phyloP scores from a whole-genome alignment of 2,329 filamentous ascomycete species.

The Leptosphaerulina australis region DNA sequence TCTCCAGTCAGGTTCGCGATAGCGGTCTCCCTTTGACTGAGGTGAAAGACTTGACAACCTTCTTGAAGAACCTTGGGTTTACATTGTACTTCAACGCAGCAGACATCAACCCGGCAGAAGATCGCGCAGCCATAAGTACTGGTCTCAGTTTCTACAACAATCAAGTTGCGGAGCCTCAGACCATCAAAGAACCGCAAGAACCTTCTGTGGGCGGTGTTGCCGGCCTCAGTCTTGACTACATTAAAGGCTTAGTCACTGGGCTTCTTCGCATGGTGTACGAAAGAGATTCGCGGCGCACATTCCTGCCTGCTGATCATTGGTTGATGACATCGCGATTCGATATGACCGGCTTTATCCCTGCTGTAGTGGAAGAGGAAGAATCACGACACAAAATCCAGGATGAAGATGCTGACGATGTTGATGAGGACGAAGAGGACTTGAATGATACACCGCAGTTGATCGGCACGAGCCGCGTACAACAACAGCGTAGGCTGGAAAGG shows the following conservation, averaged over 20 bases:
- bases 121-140: constrained; percentile 55
- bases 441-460: constrained; percentile 50
- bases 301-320: constrained; percentile 86
- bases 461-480: constrained; percentile 66
- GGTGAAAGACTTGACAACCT: constrained; percentile 75
- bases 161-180: constrained; percentile 26
- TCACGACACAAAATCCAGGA: constrained; percentile 70
- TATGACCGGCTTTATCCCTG: constrained; percentile 84
- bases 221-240: constrained; percentile 76
- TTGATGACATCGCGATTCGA: constrained; percentile 88
- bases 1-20: constrained; percentile 50
- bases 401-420: constrained; percentile 64
- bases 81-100: constrained; percentile 82
- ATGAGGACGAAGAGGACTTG: constrained; percentile 50
- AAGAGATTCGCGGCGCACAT: constrained; percentile 84
- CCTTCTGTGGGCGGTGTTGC: constrained; percentile 65
- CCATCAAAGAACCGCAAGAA: constrained; percentile 39
- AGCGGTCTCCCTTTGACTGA: constrained; percentile 74
- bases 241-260: constrained; percentile 79
- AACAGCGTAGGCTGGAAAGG: constrained; percentile 66
- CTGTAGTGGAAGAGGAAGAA: constrained; percentile 88
- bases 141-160: constrained; percentile 47
- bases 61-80: constrained; percentile 90
- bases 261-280: constrained; percentile 89
- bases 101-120: constrained; percentile 60